Evolutionary conservation across 495 filamentous ascomycete genomes (phyloP), one percentile per base, ranked within the genome.

Genomic region (Penicillium pancosmium): DNA sequence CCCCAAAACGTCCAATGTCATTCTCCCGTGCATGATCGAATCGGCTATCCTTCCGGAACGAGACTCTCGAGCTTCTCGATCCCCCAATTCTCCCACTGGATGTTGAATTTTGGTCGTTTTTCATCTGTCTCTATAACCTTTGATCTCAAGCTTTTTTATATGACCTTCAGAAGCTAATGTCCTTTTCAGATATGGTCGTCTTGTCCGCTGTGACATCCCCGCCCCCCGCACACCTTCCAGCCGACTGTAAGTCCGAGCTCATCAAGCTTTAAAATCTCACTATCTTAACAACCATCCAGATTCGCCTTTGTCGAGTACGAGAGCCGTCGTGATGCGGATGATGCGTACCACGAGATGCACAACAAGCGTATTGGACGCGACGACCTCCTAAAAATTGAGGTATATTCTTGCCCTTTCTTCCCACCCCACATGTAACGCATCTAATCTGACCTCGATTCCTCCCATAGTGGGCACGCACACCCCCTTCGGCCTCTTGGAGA

Each of bases 231-330:
- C 91, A 52, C 91, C 92, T 11, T 89, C 88, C 43, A 96, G 91
- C 76, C 86, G 94, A 75, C 85, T 98, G 95, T 98, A 82, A 85
- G 93, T 90, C 9, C 5, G 15, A 44, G 7, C 16, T n/a, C 7
- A 19, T 61, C 19, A 18, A 44, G 4, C 40, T 44, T 56, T 53
- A 51, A 21, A 35, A 31, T 51, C 41, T 59, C 52, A 16, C 38
- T 57, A 49, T 59, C 57, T 64, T 62, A 67, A 72, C 19, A 8
- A 9, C 2, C 38, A 52, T 55, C 41, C 52, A 98, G 94, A 58
- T 99, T 99, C 73, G 94, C 94, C 16, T 99, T 99, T 78, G 94
- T 99, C 52, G 94, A 99, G 77, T 99, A 99, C 75, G 94, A 99
- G 80, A 96, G 92, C 75, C 92, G 94, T 66, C 95, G 94, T 66